These are phyloP conservation scores for Ogataea nitratoaversa DNA, from an alignment of 805 yeast species.

Conservation along the genomic window DNA sequence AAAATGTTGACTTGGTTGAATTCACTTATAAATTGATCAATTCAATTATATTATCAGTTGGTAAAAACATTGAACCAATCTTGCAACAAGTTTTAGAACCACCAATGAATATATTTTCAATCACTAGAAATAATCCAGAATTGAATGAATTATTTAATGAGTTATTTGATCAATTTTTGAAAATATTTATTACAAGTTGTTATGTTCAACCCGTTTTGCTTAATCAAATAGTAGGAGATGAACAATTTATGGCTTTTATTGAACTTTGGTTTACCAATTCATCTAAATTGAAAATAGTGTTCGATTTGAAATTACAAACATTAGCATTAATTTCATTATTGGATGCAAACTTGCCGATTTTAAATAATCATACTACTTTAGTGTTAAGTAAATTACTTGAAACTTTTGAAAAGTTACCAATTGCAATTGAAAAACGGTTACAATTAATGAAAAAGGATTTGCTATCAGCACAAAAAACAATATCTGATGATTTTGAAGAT, in stretches of 20 bases:
- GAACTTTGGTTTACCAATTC: constrained; percentile 47
- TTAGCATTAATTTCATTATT: constrained; percentile 41
- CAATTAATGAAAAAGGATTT: constrained; percentile 38
- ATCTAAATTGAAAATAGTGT: constrained; percentile 45
- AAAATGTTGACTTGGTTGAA: constrained; percentile 20
- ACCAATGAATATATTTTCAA: constrained; percentile 29
- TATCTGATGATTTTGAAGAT: constrained; percentile 19
- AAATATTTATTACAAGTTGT: constrained; percentile 38
- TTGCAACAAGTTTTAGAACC: constrained; percentile 14
- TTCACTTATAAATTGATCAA: constrained; percentile 17
- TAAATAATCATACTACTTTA: constrained; percentile 22
- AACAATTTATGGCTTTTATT: constrained; percentile 35
- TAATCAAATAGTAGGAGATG: constrained; percentile 35
- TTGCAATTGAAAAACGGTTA: constrained; percentile 44
- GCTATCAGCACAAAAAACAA: not conserved
- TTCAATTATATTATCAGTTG: constrained; percentile 13
- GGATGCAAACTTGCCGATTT: constrained; percentile 29
- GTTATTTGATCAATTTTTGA: constrained; percentile 30
- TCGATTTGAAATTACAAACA: constrained; percentile 51
- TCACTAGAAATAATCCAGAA: constrained; percentile 19
- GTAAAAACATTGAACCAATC: constrained; percentile 13
- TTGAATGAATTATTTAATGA: constrained; percentile 15
- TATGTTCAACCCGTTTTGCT: constrained; percentile 37
- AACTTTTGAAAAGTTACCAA: constrained; percentile 42
- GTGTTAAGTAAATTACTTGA: constrained; percentile 35